Evolutionary conservation across 1,284 basidiomycete genomes (phyloP), one percentile per base, ranked within the genome.

Genomic region (Porogramme epimiltina): DNA sequence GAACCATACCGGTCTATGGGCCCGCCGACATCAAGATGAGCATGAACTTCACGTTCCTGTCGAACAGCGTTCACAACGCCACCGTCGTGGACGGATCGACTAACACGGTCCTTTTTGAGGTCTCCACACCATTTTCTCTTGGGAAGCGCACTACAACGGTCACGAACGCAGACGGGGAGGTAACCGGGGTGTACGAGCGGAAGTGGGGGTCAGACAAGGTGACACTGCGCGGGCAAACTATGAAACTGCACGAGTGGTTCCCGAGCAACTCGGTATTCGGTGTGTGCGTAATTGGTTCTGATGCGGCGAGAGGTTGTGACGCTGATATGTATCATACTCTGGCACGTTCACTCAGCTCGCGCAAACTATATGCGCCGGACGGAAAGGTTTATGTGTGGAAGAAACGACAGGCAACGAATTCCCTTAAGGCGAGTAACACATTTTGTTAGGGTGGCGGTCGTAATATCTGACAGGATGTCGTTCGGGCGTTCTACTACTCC

Each of bases 231-330:
- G 54, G 54, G 10, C 15, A 43, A 47, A 52, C 40, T 16, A n/a
- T 11, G 16, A 5, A 16, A 11, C 42, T 49, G 10, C 46, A 47
- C 9, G 47, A 52, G 13, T 56, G 50, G 54, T 39, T 56, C 11
- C 36, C 41, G 20, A 49, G 26, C 18, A 42, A 40, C 18, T 39
- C 33, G 5, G 16, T 49, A 16, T 44, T 40, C 38, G 18, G 19
- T 23, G 28, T 26, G 37, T 4, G 45, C 25, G 31, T n/a, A 15
- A 18, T 15, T 4, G 15, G 5, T 11, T 4, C 19, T 8, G 11
- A n/a, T 13, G 8, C 28, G 13, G 28, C 6, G 19, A 22, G 4
- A 15, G 6, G n/a, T 2, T 19, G 4, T 6, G n/a, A 15, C 22
- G 15, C 5, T 16, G 13, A 13, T 16, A 4, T 8, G 20, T 15